Conservation (phyloP, 129 eudicot species). For the Escallonia herrerae region DNA sequence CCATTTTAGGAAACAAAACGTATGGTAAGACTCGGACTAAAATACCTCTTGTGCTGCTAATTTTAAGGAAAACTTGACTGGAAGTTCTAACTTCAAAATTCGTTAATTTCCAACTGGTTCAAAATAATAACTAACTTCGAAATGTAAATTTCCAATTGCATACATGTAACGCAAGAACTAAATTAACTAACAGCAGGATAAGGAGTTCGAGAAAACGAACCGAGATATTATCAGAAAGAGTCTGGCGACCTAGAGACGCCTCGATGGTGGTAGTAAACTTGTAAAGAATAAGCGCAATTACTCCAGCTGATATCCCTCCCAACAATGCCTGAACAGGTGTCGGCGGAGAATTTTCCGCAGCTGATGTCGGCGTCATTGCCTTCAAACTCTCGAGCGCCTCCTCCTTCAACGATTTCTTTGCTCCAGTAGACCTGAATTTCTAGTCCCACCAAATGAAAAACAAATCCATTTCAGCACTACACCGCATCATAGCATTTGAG, state of each 20-base stretch:
- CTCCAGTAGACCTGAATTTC: conserved; percentile 89
- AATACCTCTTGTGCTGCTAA: too few species aligned
- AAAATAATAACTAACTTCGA: neutral
- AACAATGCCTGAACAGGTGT: conserved; percentile 75
- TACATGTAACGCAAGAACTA: neutral
- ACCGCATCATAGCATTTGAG: neutral
- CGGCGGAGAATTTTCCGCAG: conserved; percentile 48
- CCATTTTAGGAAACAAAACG: too few species aligned
- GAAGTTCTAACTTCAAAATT: too few species aligned
- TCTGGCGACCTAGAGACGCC: conserved; percentile 77
- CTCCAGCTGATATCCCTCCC: conserved; percentile 85
- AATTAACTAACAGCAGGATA: too few species aligned
- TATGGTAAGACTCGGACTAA: too few species aligned
- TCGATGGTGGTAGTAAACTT: conserved; percentile 84
- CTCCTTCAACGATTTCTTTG: conserved; percentile 63
- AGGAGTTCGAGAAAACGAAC: conserved; percentile 29
- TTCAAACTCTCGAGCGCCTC: conserved; percentile 90
- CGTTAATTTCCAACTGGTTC: too few species aligned
- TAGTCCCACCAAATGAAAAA: conserved; percentile 13
- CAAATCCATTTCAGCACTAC: conserved; percentile 3
- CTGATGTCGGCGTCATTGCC: conserved; percentile 49
- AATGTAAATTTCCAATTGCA: neutral
- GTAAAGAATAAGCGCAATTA: conserved; percentile 77
- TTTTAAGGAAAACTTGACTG: too few species aligned
- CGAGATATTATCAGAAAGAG: conserved; percentile 74